Conservation (phyloP, 2,329 filamentous ascomycete species). For the Botrytis porri region DNA sequence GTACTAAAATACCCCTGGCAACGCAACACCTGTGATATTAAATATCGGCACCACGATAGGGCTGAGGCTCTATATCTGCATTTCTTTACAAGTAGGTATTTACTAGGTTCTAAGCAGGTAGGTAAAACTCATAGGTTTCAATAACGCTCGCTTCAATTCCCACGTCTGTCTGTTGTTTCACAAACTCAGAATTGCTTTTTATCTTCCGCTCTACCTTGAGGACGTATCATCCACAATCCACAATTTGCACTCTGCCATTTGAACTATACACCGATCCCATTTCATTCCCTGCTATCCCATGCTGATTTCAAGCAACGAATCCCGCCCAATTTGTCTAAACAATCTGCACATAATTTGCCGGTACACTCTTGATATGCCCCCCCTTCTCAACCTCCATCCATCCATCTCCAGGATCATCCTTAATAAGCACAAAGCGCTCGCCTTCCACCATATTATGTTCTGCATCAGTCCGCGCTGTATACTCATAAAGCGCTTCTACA, state of each 20-base stretch:
- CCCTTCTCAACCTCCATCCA: constrained; percentile 97
- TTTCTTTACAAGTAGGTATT: not conserved
- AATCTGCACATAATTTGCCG: constrained; percentile 83
- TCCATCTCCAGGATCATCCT: constrained; percentile 84
- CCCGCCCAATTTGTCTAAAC: constrained; percentile 25
- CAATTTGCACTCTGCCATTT: not conserved
- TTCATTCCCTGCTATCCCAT: not conserved
- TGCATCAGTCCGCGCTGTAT: constrained; percentile 76
- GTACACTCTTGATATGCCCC: constrained; percentile 81
- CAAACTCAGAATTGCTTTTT: not conserved
- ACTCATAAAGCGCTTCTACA: constrained; percentile 90
- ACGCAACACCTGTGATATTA: not conserved
- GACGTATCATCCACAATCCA: not conserved
- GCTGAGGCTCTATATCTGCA: not conserved
- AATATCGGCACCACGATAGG: not conserved
- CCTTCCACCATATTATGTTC: constrained; percentile 92
- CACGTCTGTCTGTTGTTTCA: not conserved
- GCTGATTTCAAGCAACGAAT: not conserved
- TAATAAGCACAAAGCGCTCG: constrained; percentile 86
- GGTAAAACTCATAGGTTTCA: not conserved
- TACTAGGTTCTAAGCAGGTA: not conserved
- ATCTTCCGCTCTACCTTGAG: not conserved
- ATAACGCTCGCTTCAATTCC: not conserved
- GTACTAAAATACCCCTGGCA: not conserved
- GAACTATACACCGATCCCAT: not conserved